Percentiles rank a stretch among this genome's conserved stretches.
Conservation (phyloP, 1,139 yeast species). For the Saccharomyces hybrid region DNA sequence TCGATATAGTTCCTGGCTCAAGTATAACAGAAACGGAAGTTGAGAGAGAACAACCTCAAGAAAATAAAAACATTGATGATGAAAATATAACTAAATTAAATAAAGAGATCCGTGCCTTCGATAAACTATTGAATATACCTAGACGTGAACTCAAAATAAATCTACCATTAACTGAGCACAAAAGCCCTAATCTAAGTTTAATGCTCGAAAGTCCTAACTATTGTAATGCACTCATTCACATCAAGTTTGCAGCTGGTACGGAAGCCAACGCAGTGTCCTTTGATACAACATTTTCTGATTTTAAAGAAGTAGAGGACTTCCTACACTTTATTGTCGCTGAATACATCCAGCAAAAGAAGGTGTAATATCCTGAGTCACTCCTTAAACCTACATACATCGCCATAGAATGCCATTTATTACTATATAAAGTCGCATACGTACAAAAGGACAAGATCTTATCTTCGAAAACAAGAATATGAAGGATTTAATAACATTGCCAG, state of each 20-base stretch:
- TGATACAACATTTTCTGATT: slow-evolving; percentile 27
- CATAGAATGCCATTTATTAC: background rate
- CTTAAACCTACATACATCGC: background rate
- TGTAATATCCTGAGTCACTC: background rate
- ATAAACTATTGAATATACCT: slow-evolving; percentile 18
- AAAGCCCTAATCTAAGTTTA: slow-evolving; percentile 14
- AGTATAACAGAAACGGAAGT: slow-evolving; percentile 7
- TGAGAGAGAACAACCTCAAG: background rate
- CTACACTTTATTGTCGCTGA: slow-evolving; percentile 28
- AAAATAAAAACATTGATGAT: slow-evolving; percentile 8
- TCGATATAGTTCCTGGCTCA: slow-evolving; percentile 18
- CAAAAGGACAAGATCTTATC: background rate
- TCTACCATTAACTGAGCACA: slow-evolving; percentile 6
- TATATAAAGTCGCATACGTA: background rate
- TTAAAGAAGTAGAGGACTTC: slow-evolving; percentile 31
- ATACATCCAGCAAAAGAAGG: slow-evolving; percentile 12
- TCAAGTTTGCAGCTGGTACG: slow-evolving; percentile 13
- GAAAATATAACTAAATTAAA: slow-evolving; percentile 20
- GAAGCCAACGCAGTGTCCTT: slow-evolving; percentile 12
- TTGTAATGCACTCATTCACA: slow-evolving; percentile 25
- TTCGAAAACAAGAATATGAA: background rate
- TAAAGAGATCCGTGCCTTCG: slow-evolving; percentile 23
- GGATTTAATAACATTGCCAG: background rate
- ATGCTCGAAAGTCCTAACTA: slow-evolving; percentile 26
- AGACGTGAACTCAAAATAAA: slow-evolving; percentile 17